These are phyloP conservation scores for Fusarium annulatum DNA, from an alignment of 2,329 filamentous ascomycete genomes.

Conservation along the genomic window DNA sequence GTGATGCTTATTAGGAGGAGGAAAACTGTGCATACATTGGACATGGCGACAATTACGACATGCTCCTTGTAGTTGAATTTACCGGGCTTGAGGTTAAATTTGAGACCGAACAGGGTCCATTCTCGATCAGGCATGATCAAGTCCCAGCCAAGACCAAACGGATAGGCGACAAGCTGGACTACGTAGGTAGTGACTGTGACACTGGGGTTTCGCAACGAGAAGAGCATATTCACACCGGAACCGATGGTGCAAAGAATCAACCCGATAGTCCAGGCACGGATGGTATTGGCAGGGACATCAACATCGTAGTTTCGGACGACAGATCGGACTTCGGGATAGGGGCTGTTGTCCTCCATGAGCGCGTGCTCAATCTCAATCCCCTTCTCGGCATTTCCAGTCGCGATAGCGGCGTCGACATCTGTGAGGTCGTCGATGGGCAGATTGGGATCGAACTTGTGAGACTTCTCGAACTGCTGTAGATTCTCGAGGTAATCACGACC, in stretches of 20 bases:
- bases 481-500: conserved; percentile 57
- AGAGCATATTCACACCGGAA: conserved; percentile 71
- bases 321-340: conserved; percentile 74
- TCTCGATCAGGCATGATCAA: conserved; percentile 64
- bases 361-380: conserved; percentile 68
- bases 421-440: conserved; percentile 71
- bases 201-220: conserved; percentile 69
- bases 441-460: conserved; percentile 73
- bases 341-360: conserved; percentile 72
- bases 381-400: conserved; percentile 65
- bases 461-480: conserved; percentile 67
- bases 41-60: conserved; percentile 72
- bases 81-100: conserved; percentile 67
- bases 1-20: conserved; percentile 22
- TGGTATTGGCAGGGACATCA: conserved; percentile 72
- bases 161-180: conserved; percentile 71
- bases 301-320: conserved; percentile 73
- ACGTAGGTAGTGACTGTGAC: conserved; percentile 71
- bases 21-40: conserved; percentile 61
- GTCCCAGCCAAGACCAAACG: conserved; percentile 66
- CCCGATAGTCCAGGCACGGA: conserved; percentile 73
- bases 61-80: conserved; percentile 73
- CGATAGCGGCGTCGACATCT: conserved; percentile 68
- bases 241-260: conserved; percentile 70
- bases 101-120: conserved; percentile 62